Evolutionary conservation across 176 grass and related monocot species (phyloP), one percentile per base, ranked within the genome.

Genomic region (Phoenix roebelenii): DNA sequence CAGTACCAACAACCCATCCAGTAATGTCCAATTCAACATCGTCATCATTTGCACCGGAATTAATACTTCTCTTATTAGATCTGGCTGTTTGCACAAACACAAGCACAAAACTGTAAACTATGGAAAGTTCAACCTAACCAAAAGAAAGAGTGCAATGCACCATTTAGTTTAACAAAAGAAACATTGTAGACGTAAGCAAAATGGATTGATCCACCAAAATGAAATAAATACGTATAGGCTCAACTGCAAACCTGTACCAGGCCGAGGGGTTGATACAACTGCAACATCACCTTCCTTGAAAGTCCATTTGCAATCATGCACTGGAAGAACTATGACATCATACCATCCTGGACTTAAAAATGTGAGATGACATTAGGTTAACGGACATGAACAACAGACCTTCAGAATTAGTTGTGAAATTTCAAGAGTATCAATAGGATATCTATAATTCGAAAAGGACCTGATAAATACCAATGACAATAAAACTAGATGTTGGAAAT

Each of bases 211-310:
- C 35, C 35, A 44, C 7, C 35, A 14, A 64, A 23, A 23, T 22
- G 3, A 59, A 59, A 49, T 12, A 26, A 51, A 16, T 25, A 22
- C 17, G 62, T 23, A 16, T 7, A 44, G 39, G 2, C 44, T 54
- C 15, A 14, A 51, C 18, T 39, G 53, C 26, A 54, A 72, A 92
- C 94, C 88, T 89, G 88, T 75, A 89, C 85, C 82, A 83, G 85
- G 79, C 19, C 85, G 72, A 50, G 81, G 80, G 50, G 79, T 89
- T 60, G 94, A 85, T 44, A 98, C 65, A 80, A 98, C 79, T 17
- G 88, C 88, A 59, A 89, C 94, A 69, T 93, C 94, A 18, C 94
- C 94, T 89, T 98, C 94, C 82, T 98, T 98, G 68, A 98, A 98
- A 74, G 80, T 98, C 94, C 94, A 98, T 72, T 98, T 98, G 71